A percentile compares a stretch with the other conserved stretches of the same genome.
Evolutionary conservation across 768 basidiomycete species (phyloP).

Genomic region (Termitomyces bulborhizus): DNA sequence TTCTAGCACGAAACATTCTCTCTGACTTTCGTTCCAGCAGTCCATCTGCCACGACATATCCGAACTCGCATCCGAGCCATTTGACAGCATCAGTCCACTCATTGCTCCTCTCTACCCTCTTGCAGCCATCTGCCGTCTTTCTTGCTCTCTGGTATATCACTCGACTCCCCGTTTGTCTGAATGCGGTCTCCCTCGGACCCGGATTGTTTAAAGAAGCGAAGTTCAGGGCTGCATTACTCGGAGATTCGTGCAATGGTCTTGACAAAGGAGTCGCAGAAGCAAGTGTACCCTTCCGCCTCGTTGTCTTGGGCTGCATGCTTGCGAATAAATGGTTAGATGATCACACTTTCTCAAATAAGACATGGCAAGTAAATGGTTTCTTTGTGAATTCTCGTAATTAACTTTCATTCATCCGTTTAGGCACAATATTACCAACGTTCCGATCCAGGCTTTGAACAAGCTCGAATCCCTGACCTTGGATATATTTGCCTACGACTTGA

Average conservation of each 20-base stretch:
- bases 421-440: conserved; percentile 77
- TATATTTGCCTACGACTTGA: conserved; percentile 65
- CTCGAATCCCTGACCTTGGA: conserved; percentile 69
- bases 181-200: conserved; percentile 39
- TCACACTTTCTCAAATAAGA: conserved; percentile 86
- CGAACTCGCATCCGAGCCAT: conserved; percentile 42
- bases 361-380: conserved; percentile 48
- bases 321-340: conserved; percentile 89
- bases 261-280: conserved; percentile 49
- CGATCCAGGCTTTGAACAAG: conserved; percentile 61
- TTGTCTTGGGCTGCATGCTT: conserved; percentile 78
- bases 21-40: conserved; percentile 16
- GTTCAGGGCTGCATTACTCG: conserved; percentile 61
- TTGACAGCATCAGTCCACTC: conserved; percentile 63
- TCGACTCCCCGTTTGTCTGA: conserved; percentile 66
- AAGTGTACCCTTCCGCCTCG: conserved; percentile 63
- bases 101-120: conserved; percentile 67
- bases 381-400: conserved; percentile 5
- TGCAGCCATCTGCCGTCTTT: conserved; percentile 78
- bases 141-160: conserved; percentile 81
- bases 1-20: conserved; percentile 3
- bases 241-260: conserved; percentile 34
- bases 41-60: conserved; percentile 30
- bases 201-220: conserved; percentile 54
- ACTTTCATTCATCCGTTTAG: conserved; percentile 27